These are phyloP conservation scores for Ormosia semicastrata DNA, from an alignment of 306 rosid genomes.

Conservation along the genomic window DNA sequence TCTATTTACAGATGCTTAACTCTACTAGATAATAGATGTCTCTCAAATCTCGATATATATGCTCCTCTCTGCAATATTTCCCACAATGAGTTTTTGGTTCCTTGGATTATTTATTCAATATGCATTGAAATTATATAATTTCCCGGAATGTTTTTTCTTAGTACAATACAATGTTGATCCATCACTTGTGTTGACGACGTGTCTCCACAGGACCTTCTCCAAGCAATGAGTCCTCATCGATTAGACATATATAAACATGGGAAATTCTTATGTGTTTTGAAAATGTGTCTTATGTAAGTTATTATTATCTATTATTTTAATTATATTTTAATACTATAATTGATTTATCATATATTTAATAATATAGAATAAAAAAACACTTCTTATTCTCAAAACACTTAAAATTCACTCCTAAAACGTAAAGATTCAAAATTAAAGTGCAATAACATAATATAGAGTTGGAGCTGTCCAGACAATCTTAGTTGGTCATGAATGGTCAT, in stretches of 20 bases:
- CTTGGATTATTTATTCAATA: background rate
- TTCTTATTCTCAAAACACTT: no score
- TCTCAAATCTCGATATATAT: background rate
- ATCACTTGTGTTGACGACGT: background rate
- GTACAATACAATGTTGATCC: background rate
- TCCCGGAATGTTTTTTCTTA: background rate
- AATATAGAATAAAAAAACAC: no score
- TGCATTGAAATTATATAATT: background rate
- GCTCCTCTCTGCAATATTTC: no score
- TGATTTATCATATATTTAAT: no score
- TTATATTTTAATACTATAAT: no score
- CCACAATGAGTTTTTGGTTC: background rate
- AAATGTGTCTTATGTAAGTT: no score
- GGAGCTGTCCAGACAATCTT: background rate
- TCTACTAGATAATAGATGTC: background rate
- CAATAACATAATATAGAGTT: background rate
- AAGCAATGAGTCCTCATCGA: background rate
- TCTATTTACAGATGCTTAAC: background rate
- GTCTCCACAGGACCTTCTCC: background rate
- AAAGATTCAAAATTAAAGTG: background rate
- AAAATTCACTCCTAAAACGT: no score
- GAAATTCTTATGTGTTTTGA: no score
- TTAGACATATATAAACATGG: background rate
- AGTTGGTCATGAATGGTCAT: background rate
- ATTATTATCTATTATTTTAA: no score